Evolutionary conservation across 2,329 filamentous ascomycete genomes (phyloP), one percentile per base, ranked within the genome.

Genomic region (Daldinia eschscholtzii): DNA sequence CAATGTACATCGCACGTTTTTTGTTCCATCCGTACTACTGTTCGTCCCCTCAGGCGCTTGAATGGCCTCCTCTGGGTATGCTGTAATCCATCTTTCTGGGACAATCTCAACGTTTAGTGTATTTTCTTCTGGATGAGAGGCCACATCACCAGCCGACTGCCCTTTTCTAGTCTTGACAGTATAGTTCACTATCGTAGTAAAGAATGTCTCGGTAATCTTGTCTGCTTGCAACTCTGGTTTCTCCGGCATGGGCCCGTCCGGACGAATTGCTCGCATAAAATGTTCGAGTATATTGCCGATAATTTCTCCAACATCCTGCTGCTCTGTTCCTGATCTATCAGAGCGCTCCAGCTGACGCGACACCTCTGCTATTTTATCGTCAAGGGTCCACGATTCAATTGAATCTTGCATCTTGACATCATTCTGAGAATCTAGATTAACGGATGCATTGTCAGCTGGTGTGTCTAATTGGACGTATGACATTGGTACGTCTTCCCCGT

Each of bases 221-320:
- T 98, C 96, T 20, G 90, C 82, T 79, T 98, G 95, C 71, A 97
- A 91, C 2, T 91, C 92, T 50, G 90, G 83, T 33, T 79, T 87
- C 6, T 85, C 81, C 64, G 82, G 79, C 67, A 93, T 88, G 37
- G 87, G 83, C 3, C 86, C 87, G n/a, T 86, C 86, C 5, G 93
- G 88, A 64, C 87, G 90, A 76, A 98, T 94, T 2, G 95, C 94
- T 59, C 93, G 94, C 75, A 96, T 92, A n/a, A 98, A 84, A 57
- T 96, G 92, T 76, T 95, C 94, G 65, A 98, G 88, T 28, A 97
- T 92, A 75, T 95, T 96, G 65, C 93, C 93, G 82, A 98, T 94
- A 52, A 98, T 95, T 80, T 99, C 96, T 12, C 94, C 94, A 4
- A 98, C 95, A 80, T 99, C 96, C 81, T 99, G 94, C 77, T 99